A percentile compares a stretch with the other conserved stretches of the same genome.
phyloP scores from a whole-genome alignment of 2,329 filamentous ascomycete genomes.

The Pseudonectria foliicola region DNA sequence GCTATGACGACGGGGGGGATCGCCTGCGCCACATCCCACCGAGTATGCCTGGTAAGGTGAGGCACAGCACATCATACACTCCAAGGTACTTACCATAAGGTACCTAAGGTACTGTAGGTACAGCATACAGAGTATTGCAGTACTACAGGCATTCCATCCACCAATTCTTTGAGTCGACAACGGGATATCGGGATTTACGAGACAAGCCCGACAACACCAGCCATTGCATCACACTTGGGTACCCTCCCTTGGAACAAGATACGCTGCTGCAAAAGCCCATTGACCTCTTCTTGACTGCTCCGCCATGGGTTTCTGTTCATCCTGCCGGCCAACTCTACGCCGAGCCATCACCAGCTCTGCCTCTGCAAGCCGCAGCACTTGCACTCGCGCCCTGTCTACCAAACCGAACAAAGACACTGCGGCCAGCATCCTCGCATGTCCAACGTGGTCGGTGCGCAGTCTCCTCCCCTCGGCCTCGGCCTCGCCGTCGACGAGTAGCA shows the following conservation, averaged over 20 bases:
- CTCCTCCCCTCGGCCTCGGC: constrained; percentile 49
- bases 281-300: neutral
- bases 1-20: constrained; percentile 19
- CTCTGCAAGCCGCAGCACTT: constrained; percentile 6
- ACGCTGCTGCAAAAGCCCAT: no score
- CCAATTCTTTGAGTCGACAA: no score
- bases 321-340: constrained; percentile 23
- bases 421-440: constrained; percentile 53
- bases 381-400: constrained; percentile 7
- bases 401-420: constrained; percentile 11
- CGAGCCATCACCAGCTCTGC: constrained; percentile 9
- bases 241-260: no score
- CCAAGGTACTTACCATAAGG: no score
- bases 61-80: no score
- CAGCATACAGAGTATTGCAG: no score
- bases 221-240: no score
- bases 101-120: no score
- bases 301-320: constrained; percentile 25
- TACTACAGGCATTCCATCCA: no score
- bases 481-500: constrained; percentile 5
- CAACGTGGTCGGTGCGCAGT: constrained; percentile 77
- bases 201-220: no score
- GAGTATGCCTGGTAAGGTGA: no score
- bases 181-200: no score
- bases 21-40: constrained; percentile 16